Evolutionary conservation across 2,329 filamentous ascomycete species (phyloP).

Genomic region (Grosmannia serpens): DNA sequence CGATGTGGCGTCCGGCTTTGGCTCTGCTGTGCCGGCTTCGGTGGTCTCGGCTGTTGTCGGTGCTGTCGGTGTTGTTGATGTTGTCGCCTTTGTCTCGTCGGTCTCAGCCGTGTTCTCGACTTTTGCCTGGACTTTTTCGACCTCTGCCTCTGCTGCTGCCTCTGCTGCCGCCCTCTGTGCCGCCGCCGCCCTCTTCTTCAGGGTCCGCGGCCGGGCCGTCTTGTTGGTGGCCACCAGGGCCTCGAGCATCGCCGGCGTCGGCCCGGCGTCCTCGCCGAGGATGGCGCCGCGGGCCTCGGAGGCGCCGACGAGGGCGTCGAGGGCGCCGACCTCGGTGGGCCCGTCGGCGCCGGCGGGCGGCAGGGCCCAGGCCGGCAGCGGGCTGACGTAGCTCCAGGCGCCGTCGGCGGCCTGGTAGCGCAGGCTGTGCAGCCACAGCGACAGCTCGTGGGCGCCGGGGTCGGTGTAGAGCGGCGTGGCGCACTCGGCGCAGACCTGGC

Average conservation of each 20-base stretch:
- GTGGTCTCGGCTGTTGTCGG: neutral
- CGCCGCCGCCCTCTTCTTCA: neutral
- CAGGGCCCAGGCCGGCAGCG: slow-evolving; percentile 75
- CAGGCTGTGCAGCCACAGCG: slow-evolving; percentile 86
- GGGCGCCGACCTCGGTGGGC: slow-evolving; percentile 53
- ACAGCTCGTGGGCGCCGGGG: slow-evolving; percentile 78
- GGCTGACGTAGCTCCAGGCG: slow-evolving; percentile 77
- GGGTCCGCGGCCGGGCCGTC: neutral
- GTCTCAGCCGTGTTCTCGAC: too few relatives aligned
- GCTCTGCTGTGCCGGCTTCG: neutral
- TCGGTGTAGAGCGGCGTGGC: slow-evolving; percentile 87
- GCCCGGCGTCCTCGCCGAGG: neutral
- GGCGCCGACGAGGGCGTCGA: slow-evolving; percentile 48
- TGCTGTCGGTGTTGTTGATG: too few relatives aligned
- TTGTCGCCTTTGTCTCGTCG: too few relatives aligned
- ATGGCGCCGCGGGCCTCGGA: slow-evolving; percentile 17
- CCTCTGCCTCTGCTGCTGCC: neutral
- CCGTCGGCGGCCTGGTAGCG: slow-evolving; percentile 78
- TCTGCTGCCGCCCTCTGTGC: neutral
- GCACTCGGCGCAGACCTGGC: slow-evolving; percentile 69
- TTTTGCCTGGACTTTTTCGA: neutral
- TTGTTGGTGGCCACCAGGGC: neutral
- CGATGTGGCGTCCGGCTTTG: neutral
- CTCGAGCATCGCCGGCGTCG: neutral
- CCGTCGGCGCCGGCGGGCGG: slow-evolving; percentile 64